These are phyloP conservation scores for Cladosporium sp. DNA, from an alignment of 2,329 filamentous ascomycete species.

Conservation along the genomic window DNA sequence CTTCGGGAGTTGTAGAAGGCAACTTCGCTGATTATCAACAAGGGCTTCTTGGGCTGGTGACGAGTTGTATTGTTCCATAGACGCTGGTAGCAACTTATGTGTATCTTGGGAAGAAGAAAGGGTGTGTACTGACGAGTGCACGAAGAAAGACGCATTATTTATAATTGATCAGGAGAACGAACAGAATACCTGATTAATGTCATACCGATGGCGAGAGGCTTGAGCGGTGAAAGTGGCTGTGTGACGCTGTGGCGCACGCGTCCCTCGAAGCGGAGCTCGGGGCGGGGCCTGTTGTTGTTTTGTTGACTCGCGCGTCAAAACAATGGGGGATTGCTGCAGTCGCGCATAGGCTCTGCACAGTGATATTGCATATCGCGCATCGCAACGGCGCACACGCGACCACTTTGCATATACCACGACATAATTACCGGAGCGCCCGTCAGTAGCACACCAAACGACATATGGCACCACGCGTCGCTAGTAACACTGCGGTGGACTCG, in stretches of 20 bases:
- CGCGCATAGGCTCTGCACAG: neutral
- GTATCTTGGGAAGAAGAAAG: too few species aligned
- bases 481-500: slow-evolving; percentile 17
- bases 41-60: neutral
- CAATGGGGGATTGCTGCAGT: neutral
- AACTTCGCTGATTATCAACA: neutral
- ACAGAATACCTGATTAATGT: neutral
- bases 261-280: neutral
- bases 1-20: slow-evolving; percentile 14
- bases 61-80: too few species aligned
- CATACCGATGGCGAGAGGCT: neutral
- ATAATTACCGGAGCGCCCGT: neutral
- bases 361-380: neutral
- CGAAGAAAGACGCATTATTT: neutral
- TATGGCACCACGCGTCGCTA: slow-evolving; percentile 11
- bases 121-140: neutral
- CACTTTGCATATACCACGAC: neutral
- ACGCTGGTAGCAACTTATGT: too few species aligned
- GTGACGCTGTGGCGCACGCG: neutral
- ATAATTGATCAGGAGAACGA: neutral
- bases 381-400: neutral
- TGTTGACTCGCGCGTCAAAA: slow-evolving; percentile 3
- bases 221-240: neutral
- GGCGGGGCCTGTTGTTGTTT: neutral
- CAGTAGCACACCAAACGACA: neutral